Evolutionary conservation across 352 stramenopile species (phyloP).

Genomic region (Pythium myriotylum): DNA sequence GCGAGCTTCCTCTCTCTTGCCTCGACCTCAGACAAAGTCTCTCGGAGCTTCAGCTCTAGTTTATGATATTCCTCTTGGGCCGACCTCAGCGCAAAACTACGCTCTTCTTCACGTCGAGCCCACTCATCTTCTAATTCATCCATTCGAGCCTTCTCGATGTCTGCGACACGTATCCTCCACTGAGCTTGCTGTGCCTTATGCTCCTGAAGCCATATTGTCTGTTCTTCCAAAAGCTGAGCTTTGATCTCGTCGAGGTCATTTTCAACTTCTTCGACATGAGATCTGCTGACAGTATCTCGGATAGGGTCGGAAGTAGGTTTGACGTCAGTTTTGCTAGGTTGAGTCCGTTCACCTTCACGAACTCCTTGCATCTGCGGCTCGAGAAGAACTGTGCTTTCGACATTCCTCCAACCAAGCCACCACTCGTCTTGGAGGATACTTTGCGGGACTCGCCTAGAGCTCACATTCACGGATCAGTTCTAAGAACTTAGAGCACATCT

Average conservation of each 20-base stretch:
- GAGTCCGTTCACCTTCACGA: background rate
- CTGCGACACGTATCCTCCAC: constrained; percentile 57
- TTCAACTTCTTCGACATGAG: background rate
- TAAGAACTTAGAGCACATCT: background rate
- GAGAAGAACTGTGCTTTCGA: too few species aligned
- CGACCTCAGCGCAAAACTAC: constrained; percentile 47
- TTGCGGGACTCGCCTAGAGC: background rate
- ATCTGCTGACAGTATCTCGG: background rate
- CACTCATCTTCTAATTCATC: constrained; percentile 79
- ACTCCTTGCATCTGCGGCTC: too few species aligned
- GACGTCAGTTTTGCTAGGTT: background rate
- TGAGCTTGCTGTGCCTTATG: constrained; percentile 50
- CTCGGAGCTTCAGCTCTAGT: constrained; percentile 61
- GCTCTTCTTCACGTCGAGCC: constrained; percentile 75
- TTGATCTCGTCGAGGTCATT: constrained; percentile 35
- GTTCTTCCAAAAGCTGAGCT: constrained; percentile 37
- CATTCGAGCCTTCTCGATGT: constrained; percentile 68
- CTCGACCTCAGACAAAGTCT: constrained; percentile 61
- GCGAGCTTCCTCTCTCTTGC: constrained; percentile 59
- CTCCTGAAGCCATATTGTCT: constrained; percentile 46
- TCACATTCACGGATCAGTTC: background rate
- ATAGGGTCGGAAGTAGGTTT: background rate
- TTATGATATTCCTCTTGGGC: constrained; percentile 72
- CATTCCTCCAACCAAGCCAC: background rate
- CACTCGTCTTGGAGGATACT: background rate